Conservation (phyloP, 2,329 filamentous ascomycete species). For the Curvularia spicifera region DNA sequence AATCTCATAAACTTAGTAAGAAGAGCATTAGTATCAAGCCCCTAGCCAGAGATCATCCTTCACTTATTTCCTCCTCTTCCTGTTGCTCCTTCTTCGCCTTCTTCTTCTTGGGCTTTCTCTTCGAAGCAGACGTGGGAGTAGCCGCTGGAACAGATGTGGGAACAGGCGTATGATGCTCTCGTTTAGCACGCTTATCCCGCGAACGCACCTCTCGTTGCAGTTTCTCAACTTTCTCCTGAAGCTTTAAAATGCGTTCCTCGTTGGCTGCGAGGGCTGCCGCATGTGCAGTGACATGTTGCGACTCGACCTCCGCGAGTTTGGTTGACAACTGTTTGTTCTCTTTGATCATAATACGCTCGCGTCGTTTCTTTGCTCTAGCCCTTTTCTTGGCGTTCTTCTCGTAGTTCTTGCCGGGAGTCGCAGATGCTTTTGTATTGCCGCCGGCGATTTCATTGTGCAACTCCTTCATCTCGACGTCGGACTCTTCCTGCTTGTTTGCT, state of each 20-base stretch:
- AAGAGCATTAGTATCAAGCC: background rate
- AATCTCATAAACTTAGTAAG: background rate
- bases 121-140: background rate
- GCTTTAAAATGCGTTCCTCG: background rate
- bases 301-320: background rate
- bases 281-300: background rate
- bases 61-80: background rate
- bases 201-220: background rate
- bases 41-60: background rate
- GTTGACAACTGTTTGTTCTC: background rate
- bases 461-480: background rate
- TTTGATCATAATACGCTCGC: background rate
- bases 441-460: background rate
- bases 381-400: background rate
- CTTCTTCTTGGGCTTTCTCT: background rate
- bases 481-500: background rate
- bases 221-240: background rate
- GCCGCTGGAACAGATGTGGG: background rate
- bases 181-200: background rate
- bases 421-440: background rate
- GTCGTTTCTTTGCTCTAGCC: background rate
- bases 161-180: background rate
- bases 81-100: background rate
- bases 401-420: background rate
- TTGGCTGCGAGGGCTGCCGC: background rate